These are phyloP conservation scores for Rhodomyrtus tomentosa DNA, from an alignment of 345 rosid species.

Conservation along the genomic window DNA sequence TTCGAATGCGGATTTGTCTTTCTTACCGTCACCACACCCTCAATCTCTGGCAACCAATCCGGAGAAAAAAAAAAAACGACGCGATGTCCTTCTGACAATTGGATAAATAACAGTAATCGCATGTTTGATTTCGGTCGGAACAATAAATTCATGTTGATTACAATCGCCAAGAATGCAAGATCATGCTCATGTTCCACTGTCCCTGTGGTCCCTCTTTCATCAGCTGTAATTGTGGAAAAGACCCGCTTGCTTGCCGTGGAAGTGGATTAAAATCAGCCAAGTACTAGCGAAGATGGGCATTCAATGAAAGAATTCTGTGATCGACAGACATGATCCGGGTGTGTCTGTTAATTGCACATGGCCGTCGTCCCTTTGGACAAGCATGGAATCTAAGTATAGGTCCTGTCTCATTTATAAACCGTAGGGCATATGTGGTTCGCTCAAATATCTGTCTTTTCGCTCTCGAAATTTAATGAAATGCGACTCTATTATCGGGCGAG, in stretches of 20 bases:
- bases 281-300: not conserved
- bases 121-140: not conserved
- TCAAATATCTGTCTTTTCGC: not conserved
- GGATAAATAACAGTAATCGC: not conserved
- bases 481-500: not conserved
- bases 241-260: not conserved
- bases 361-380: not conserved
- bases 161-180: not conserved
- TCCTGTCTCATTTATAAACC: not conserved
- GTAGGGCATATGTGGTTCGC: not conserved
- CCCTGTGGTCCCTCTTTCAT: not conserved
- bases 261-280: not conserved
- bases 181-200: not conserved
- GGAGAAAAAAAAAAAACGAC: not conserved
- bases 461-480: not conserved
- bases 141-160: not conserved
- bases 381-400: not conserved
- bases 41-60: not conserved
- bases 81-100: not conserved
- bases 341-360: not conserved
- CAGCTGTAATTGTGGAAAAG: not conserved
- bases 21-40: not conserved
- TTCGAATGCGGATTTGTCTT: not conserved
- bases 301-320: not conserved
- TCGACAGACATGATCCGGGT: not conserved